Percentiles rank a stretch among this genome's conserved stretches.
phyloP scores from a whole-genome alignment of 176 grass and related monocot species.

The Eleusine indica region DNA sequence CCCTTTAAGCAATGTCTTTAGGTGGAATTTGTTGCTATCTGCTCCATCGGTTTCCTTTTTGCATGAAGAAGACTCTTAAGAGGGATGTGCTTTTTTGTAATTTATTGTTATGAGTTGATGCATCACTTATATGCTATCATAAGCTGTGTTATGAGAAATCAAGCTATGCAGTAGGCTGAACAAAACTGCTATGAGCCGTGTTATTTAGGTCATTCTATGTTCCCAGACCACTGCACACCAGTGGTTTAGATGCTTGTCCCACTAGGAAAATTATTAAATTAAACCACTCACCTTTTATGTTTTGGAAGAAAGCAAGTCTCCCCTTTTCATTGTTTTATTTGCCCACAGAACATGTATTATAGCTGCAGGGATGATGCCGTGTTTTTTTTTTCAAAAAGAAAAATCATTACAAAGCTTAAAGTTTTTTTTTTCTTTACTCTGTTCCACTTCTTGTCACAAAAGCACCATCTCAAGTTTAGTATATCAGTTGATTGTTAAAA shows the following conservation, averaged over 20 bases:
- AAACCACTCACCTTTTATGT: background rate
- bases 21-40: background rate
- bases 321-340: conserved; percentile 8
- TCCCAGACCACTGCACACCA: background rate
- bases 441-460: background rate
- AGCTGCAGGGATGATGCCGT: background rate
- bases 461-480: background rate
- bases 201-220: background rate
- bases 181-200: conserved; percentile 1
- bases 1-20: conserved; percentile 2
- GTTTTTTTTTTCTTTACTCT: background rate
- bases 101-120: background rate
- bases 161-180: background rate
- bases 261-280: background rate
- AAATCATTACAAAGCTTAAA: background rate
- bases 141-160: background rate
- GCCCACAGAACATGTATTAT: background rate
- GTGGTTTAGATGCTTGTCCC: background rate
- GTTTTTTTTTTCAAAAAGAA: background rate
- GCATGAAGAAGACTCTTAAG: background rate
- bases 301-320: background rate
- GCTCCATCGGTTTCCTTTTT: background rate
- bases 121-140: background rate
- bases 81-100: background rate
- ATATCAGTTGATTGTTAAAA: background rate